Base-by-base conservation (phyloP, 164 flowering plant genomes). In the Aristolochia contorta region DNA sequence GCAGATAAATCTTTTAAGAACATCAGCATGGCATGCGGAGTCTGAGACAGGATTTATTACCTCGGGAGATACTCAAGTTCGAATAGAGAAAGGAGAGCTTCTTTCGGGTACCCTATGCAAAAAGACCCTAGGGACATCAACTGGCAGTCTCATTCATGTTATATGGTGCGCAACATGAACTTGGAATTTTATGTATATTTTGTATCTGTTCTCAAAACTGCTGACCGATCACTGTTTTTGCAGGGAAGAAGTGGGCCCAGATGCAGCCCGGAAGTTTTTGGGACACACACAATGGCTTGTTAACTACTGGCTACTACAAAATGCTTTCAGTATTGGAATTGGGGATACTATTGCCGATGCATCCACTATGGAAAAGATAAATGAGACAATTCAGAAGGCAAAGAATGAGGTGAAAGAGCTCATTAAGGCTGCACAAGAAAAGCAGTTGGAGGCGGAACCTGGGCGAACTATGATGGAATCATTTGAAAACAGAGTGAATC, bases 231-330 rank as follows among this genome's bases (percentile, higher is more conserved):
- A 33, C 52, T 16, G 46, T 56, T 59, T 55, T n/a, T 67, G 16
- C 78, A 94, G 99, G 99, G 97, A 94, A 67, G 99, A 94, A 62
- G 99, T 94, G 71, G 99, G 99, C 47, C 99, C 99, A 33, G 99
- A 94, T 84, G 95, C 99, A 50, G 99, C 99, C 56, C 92, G 97
- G 61, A 94, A 94, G 65, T 94, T 94, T 65, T 74, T 94, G 75
- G 99, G 99, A 54, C 99, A 94, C 67, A 91, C 97, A 1, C 99
- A 94, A 73, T 94, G 97, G 99, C 96, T 94, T 62, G 99, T 94
- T 58, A 94, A 94, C 66, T 94, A 94, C 60, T 93, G 99, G 99
- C 89, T 93, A 75, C 66, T 93, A 71, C 97, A 93, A 75, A 71
- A 93, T 71, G 97, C 66, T 59, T 93, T 93, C 70, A 90, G 95